A percentile compares a stretch with the other conserved stretches of the same genome.
These are phyloP conservation scores for Cladophialophora chaetospira DNA, from an alignment of 2,329 filamentous ascomycete species.

Conservation along the genomic window DNA sequence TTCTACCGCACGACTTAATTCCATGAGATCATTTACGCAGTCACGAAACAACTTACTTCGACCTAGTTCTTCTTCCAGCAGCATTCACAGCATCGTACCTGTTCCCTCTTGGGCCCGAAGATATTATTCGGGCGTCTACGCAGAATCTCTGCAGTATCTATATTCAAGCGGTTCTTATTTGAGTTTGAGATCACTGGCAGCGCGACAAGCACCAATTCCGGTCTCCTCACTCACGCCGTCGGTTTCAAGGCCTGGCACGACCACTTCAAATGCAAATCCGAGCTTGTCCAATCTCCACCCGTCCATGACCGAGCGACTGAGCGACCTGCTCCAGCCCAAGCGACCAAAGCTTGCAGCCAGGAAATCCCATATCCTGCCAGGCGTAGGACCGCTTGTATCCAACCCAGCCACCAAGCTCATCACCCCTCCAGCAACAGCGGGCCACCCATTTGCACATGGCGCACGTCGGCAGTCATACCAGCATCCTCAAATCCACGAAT, in stretches of 20 bases:
- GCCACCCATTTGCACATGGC: constrained; percentile 3
- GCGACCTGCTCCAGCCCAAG: constrained; percentile 14
- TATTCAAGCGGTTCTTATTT: constrained; percentile 25
- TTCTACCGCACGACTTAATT: constrained; percentile 27
- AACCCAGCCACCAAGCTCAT: constrained; percentile 23
- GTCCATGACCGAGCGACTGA: constrained; percentile 19
- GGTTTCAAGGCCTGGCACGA: constrained; percentile 32
- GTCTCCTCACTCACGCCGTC: constrained; percentile 21
- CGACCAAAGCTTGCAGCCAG: constrained; percentile 29
- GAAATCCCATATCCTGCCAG: constrained; percentile 32
- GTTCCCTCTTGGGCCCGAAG: constrained; percentile 56
- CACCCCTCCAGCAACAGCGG: constrained; percentile 21
- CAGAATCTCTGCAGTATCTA: constrained; percentile 30
- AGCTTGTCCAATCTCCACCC: constrained; percentile 22
- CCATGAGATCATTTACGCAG: constrained; percentile 31
- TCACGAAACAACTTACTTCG: constrained; percentile 38
- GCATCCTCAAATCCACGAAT: not conserved
- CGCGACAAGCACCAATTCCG: constrained; percentile 9
- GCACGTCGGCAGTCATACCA: constrained; percentile 21
- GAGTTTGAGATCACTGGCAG: constrained; percentile 20
- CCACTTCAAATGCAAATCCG: constrained; percentile 21
- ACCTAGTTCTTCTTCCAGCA: constrained; percentile 47
- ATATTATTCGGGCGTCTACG: constrained; percentile 58
- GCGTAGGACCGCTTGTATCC: constrained; percentile 32
- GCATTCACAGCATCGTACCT: constrained; percentile 43